Percentiles rank a stretch among this genome's conserved stretches.
Conservation (phyloP, 176 grass and related monocot species). For the Musa acuminata region DNA sequence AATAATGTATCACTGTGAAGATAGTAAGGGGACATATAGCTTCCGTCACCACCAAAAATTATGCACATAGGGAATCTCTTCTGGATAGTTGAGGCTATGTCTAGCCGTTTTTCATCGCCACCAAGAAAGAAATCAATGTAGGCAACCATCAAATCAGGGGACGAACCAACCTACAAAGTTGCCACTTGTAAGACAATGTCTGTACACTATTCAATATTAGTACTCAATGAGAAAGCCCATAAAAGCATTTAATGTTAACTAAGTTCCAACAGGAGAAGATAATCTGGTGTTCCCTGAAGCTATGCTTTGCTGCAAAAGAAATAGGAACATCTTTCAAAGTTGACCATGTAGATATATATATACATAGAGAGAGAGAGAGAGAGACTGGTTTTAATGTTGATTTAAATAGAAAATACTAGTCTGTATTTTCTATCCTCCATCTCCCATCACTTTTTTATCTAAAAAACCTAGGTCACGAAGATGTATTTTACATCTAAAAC, state of each 20-base stretch:
- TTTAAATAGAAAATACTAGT: no score
- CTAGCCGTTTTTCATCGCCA: slow-evolving; percentile 90
- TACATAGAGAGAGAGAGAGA: no score
- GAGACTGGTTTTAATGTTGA: no score
- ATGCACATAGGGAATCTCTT: slow-evolving; percentile 96
- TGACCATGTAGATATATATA: no score
- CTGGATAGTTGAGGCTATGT: slow-evolving; percentile 66
- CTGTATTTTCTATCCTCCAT: no score
- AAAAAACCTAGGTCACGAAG: no score
- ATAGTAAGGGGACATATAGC: slow-evolving; percentile 93
- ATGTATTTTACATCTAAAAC: neutral
- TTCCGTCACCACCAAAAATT: slow-evolving; percentile 96
- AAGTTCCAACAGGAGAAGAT: neutral
- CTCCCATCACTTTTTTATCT: no score
- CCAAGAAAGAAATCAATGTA: slow-evolving; percentile 99
- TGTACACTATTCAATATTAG: neutral
- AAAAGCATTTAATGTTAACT: no score
- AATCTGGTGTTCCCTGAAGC: no score
- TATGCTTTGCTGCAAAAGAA: no score
- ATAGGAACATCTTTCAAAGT: no score
- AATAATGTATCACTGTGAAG: slow-evolving; percentile 82
- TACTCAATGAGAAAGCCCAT: no score
- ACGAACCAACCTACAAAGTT: slow-evolving; percentile 67
- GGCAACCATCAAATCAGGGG: slow-evolving; percentile 92
- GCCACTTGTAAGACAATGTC: neutral